Percentiles rank a stretch among this genome's conserved stretches.
Conservation (phyloP, 495 filamentous ascomycete species). For the Haplographium delicatum region DNA sequence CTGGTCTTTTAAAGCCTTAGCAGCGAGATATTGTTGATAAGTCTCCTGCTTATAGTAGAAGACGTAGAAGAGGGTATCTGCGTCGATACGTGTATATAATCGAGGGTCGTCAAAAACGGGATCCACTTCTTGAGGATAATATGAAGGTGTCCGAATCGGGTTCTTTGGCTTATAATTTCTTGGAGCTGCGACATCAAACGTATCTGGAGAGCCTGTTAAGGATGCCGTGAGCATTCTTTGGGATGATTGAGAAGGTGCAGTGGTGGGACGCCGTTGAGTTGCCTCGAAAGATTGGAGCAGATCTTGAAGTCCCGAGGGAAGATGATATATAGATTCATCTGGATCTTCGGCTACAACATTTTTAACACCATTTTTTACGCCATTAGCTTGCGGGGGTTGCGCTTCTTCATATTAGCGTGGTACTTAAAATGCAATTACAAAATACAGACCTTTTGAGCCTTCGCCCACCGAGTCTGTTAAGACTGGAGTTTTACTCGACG, state of each 20-base stretch:
- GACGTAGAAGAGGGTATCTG: slow-evolving; percentile 96
- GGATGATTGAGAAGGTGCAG: slow-evolving; percentile 52
- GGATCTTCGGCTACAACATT: slow-evolving; percentile 43
- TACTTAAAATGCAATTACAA: too few species aligned
- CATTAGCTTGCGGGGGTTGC: slow-evolving; percentile 39
- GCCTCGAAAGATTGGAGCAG: slow-evolving; percentile 84
- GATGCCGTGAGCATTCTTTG: slow-evolving; percentile 70
- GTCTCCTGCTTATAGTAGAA: slow-evolving; percentile 98
- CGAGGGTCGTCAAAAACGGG: slow-evolving; percentile 85
- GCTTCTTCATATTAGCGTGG: too few species aligned
- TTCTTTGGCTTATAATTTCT: slow-evolving; percentile 77
- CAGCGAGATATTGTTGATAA: slow-evolving; percentile 94
- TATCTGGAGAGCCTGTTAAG: slow-evolving; percentile 63
- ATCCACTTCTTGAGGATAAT: slow-evolving; percentile 89
- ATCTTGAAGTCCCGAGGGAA: slow-evolving; percentile 87
- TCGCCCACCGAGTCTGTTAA: slow-evolving; percentile 31
- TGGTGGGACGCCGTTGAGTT: slow-evolving; percentile 60
- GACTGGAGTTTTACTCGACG: slow-evolving; percentile 37
- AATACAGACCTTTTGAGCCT: slow-evolving; percentile 34
- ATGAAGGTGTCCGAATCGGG: slow-evolving; percentile 69
- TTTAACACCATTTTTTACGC: slow-evolving; percentile 45
- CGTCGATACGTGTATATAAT: slow-evolving; percentile 83
- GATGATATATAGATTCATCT: slow-evolving; percentile 87
- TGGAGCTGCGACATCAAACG: slow-evolving; percentile 74
- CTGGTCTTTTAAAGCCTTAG: slow-evolving; percentile 90